phyloP scores from a whole-genome alignment of 805 yeast species.

The Pichia paraexigua region DNA sequence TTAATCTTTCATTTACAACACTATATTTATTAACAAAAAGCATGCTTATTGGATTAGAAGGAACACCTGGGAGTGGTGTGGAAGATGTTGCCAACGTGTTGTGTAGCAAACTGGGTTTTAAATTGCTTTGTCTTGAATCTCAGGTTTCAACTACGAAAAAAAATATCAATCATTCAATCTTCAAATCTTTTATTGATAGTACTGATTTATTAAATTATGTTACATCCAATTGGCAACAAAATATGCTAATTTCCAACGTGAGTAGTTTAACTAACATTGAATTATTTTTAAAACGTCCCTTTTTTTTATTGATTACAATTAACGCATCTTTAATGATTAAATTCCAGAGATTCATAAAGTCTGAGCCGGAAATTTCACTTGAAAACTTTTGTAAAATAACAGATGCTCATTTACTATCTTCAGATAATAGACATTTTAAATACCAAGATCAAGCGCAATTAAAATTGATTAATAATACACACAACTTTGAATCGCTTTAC shows the following conservation, averaged over 20 bases:
- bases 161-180: neutral
- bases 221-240: constrained; percentile 56
- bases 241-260: constrained; percentile 52
- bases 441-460: constrained; percentile 41
- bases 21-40: neutral
- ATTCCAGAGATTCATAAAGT: constrained; percentile 26
- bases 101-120: constrained; percentile 41
- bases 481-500: constrained; percentile 31
- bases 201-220: constrained; percentile 48
- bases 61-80: constrained; percentile 59
- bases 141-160: neutral
- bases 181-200: constrained; percentile 17
- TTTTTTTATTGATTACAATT: constrained; percentile 68
- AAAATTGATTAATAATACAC: constrained; percentile 46
- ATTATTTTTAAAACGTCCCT: constrained; percentile 61
- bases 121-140: constrained; percentile 19
- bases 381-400: constrained; percentile 11
- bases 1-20: no score
- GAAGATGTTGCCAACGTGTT: constrained; percentile 52
- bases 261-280: constrained; percentile 35
- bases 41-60: constrained; percentile 72
- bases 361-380: constrained; percentile 1
- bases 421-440: constrained; percentile 30
- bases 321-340: constrained; percentile 63
- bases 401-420: constrained; percentile 11